phyloP scores from a whole-genome alignment of 345 rosid genomes.

The Atalantia buxifolia region DNA sequence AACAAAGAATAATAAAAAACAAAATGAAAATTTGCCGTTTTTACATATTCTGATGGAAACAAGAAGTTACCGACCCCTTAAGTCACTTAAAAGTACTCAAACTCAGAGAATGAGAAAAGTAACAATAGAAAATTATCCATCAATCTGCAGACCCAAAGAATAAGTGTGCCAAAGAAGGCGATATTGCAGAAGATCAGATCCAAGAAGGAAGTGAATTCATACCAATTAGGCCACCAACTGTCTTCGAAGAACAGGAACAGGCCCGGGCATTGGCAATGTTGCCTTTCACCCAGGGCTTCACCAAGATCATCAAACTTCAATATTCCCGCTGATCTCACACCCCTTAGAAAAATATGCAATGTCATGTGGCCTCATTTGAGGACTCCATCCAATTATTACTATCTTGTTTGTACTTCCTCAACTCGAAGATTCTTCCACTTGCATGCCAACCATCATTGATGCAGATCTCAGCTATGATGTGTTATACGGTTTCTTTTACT shows the following conservation, averaged over 20 bases:
- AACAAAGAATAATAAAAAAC: no score
- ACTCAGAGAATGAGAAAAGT: conserved; percentile 12
- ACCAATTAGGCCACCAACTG: conserved; percentile 42
- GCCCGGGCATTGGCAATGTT: conserved; percentile 32
- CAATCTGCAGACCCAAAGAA: conserved; percentile 4
- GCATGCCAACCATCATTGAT: background rate
- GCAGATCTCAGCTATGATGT: background rate
- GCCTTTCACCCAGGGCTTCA: conserved; percentile 37
- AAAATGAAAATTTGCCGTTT: no score
- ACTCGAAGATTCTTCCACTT: background rate
- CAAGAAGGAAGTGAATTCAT: conserved; percentile 30
- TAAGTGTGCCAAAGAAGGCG: conserved; percentile 17
- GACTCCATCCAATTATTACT: background rate
- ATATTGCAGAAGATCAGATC: conserved; percentile 29
- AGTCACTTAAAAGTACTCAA: background rate
- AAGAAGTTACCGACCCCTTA: background rate
- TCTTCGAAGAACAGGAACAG: conserved; percentile 44
- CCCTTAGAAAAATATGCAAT: background rate
- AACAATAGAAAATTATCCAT: conserved; percentile 7
- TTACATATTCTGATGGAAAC: no score
- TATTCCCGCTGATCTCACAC: background rate
- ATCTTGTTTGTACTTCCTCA: background rate
- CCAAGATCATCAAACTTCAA: background rate
- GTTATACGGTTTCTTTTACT: background rate
- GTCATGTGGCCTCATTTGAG: conserved; percentile 4